Conservation (phyloP, 2,329 filamentous ascomycete genomes). For the Daldinia eschscholtzii region DNA sequence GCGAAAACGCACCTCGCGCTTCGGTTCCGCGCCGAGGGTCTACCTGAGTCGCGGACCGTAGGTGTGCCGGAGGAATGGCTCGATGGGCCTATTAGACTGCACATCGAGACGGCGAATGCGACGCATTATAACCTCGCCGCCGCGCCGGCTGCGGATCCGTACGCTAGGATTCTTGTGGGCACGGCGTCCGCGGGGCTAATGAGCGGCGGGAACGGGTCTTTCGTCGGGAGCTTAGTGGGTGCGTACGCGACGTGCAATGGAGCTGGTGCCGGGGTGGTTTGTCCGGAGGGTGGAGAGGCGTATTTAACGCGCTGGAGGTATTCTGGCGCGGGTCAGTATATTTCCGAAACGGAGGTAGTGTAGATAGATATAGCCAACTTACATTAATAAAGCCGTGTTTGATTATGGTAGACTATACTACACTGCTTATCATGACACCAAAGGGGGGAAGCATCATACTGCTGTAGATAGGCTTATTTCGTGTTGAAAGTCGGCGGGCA, state of each 20-base stretch:
- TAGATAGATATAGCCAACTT: neutral
- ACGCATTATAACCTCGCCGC: conserved; percentile 52
- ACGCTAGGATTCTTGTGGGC: conserved; percentile 43
- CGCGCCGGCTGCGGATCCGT: conserved; percentile 39
- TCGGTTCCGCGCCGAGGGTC: conserved; percentile 48
- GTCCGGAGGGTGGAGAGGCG: conserved; percentile 50
- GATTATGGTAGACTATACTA: neutral
- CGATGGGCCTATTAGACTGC: conserved; percentile 47
- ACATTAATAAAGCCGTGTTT: neutral
- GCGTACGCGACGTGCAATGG: conserved; percentile 56
- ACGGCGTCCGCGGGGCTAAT: conserved; percentile 50
- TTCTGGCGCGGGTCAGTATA: conserved; percentile 44
- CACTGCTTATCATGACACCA: neutral
- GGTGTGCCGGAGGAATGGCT: conserved; percentile 48
- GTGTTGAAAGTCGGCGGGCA: too few species aligned
- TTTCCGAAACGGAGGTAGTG: conserved; percentile 45
- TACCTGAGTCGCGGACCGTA: conserved; percentile 36
- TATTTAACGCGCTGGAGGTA: conserved; percentile 50
- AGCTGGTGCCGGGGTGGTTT: conserved; percentile 47
- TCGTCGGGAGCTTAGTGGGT: conserved; percentile 53
- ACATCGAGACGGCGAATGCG: conserved; percentile 49
- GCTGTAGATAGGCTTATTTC: too few species aligned
- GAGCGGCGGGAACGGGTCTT: conserved; percentile 53
- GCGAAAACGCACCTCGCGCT: conserved; percentile 42
- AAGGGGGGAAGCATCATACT: too few species aligned